Evolutionary conservation across 805 yeast genomes (phyloP).

Genomic region (Schwanniomyces yamadae): DNA sequence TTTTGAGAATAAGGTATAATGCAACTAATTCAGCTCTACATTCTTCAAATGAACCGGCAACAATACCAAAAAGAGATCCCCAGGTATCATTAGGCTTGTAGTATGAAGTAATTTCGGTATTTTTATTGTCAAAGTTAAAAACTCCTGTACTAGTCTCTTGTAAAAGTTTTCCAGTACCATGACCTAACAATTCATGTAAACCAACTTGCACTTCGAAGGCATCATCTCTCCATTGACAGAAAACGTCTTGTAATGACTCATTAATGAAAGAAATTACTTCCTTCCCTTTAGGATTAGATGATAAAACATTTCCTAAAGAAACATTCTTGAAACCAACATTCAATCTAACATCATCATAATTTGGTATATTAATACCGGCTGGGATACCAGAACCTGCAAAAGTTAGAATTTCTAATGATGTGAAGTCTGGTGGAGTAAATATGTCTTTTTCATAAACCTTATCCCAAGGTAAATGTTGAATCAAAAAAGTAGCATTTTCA

Average conservation of each 20-base stretch:
- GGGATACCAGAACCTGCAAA: slow-evolving; percentile 91
- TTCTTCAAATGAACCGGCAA: slow-evolving; percentile 88
- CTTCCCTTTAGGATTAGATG: slow-evolving; percentile 63
- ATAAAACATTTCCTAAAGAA: slow-evolving; percentile 80
- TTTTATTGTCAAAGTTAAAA: slow-evolving; percentile 67
- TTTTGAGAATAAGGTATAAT: slow-evolving; percentile 70
- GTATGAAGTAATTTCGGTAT: slow-evolving; percentile 67
- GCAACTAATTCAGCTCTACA: slow-evolving; percentile 93
- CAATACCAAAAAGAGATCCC: slow-evolving; percentile 81
- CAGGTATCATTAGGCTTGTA: slow-evolving; percentile 84
- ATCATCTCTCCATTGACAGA: slow-evolving; percentile 70
- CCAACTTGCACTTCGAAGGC: slow-evolving; percentile 94
- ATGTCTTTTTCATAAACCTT: slow-evolving; percentile 71
- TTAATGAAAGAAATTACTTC: slow-evolving; percentile 66
- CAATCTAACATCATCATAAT: slow-evolving; percentile 84
- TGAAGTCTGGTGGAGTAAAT: slow-evolving; percentile 92
- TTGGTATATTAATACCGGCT: slow-evolving; percentile 91
- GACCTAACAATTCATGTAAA: slow-evolving; percentile 87
- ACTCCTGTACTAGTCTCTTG: slow-evolving; percentile 53
- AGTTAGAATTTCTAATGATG: slow-evolving; percentile 84
- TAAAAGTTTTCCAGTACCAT: slow-evolving; percentile 84
- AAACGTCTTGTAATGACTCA: slow-evolving; percentile 52
- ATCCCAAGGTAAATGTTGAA: slow-evolving; percentile 75
- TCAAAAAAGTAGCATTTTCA: slow-evolving; percentile 60
- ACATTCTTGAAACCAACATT: slow-evolving; percentile 87